Evolutionary conservation across 2,329 filamentous ascomycete genomes (phyloP).

Genomic region (Botryotinia calthae): DNA sequence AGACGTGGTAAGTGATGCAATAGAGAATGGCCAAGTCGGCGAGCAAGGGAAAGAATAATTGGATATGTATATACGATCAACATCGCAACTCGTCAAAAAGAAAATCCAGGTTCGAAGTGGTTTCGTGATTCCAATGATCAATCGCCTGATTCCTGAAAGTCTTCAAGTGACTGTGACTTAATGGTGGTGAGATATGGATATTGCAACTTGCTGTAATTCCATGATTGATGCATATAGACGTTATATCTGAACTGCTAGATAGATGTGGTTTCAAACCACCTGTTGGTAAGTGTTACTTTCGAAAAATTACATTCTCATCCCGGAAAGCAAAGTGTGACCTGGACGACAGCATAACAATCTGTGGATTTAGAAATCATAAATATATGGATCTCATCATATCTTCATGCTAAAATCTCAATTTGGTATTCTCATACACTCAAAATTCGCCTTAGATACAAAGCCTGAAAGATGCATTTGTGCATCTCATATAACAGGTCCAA

Average conservation of each 20-base stretch:
- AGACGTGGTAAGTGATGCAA: too few species aligned
- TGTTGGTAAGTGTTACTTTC: not conserved
- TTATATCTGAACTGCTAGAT: not conserved
- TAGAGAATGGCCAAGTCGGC: too few species aligned
- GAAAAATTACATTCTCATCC: not conserved
- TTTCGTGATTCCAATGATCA: too few species aligned
- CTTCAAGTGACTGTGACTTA: too few species aligned
- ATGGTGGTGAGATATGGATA: too few species aligned
- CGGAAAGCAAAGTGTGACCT: not conserved
- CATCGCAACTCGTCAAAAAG: too few species aligned
- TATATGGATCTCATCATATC: not conserved
- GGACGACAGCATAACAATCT: not conserved
- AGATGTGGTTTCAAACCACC: not conserved
- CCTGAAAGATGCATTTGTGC: not conserved
- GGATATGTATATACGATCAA: too few species aligned
- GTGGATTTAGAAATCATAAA: not conserved
- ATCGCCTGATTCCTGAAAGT: too few species aligned
- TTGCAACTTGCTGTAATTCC: too few species aligned
- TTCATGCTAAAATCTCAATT: not conserved
- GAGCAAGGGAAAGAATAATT: too few species aligned
- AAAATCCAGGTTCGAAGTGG: too few species aligned
- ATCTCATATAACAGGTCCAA: not conserved
- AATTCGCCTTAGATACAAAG: not conserved
- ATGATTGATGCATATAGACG: not conserved
- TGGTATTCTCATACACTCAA: constrained; percentile 5